phyloP scores from a whole-genome alignment of 805 yeast species.

The Candida nanaspora region DNA sequence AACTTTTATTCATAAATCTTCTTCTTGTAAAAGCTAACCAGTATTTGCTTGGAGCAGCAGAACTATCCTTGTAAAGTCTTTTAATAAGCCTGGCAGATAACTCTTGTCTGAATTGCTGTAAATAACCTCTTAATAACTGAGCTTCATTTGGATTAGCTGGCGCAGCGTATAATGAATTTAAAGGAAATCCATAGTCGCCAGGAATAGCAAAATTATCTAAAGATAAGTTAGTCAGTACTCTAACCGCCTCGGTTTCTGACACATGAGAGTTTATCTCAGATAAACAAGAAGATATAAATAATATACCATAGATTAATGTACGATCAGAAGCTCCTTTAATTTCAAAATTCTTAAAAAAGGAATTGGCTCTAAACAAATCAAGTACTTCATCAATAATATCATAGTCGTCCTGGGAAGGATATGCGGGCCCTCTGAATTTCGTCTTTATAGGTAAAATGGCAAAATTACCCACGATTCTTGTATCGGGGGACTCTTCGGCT shows the following conservation, averaged over 20 bases:
- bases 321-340: slow-evolving; percentile 95
- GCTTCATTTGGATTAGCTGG: slow-evolving; percentile 71
- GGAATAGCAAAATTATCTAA: slow-evolving; percentile 87
- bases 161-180: slow-evolving; percentile 70
- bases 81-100: slow-evolving; percentile 72
- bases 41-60: slow-evolving; percentile 67
- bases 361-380: slow-evolving; percentile 91
- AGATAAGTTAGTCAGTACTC: slow-evolving; percentile 74
- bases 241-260: slow-evolving; percentile 51
- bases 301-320: slow-evolving; percentile 85
- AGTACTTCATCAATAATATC: slow-evolving; percentile 89
- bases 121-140: slow-evolving; percentile 71
- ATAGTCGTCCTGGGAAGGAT: slow-evolving; percentile 66
- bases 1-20: slow-evolving; percentile 89
- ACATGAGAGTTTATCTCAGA: slow-evolving; percentile 46
- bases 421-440: slow-evolving; percentile 85
- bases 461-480: slow-evolving; percentile 69
- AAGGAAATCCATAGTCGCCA: slow-evolving; percentile 92
- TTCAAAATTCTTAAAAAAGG: slow-evolving; percentile 94
- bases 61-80: slow-evolving; percentile 59
- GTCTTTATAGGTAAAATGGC: slow-evolving; percentile 83
- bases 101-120: slow-evolving; percentile 94
- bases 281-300: slow-evolving; percentile 82
- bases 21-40: slow-evolving; percentile 97
- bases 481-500: slow-evolving; percentile 48